Conservation (phyloP, 257 asterid species). For the Solanum piurae region DNA sequence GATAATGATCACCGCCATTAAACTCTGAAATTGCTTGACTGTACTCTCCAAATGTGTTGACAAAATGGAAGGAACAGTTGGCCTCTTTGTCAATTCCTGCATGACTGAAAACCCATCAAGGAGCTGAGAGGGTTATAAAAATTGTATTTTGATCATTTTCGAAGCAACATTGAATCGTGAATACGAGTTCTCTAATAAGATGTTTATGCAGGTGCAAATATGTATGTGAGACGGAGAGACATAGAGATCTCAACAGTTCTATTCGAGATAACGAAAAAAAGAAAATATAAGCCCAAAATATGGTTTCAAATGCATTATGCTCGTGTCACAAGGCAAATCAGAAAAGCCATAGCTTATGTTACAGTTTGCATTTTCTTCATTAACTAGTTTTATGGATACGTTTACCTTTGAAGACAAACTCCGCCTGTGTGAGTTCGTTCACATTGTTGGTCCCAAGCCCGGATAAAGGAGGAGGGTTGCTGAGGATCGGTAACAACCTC, state of each 20-base stretch:
- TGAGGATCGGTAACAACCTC: neutral
- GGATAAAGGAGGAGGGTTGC: neutral
- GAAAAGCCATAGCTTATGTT: neutral
- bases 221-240: neutral
- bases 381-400: neutral
- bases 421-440: neutral
- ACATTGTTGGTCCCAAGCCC: neutral
- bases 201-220: neutral
- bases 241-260: too few relatives aligned
- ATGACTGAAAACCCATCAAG: constrained; percentile 12
- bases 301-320: neutral
- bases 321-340: neutral
- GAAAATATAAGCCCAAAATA: neutral
- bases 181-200: neutral
- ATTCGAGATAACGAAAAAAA: neutral
- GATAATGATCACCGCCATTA: constrained; percentile 37
- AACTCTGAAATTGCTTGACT: constrained; percentile 37
- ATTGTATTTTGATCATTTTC: neutral
- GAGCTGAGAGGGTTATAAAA: neutral
- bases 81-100: constrained; percentile 42
- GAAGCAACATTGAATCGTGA: neutral
- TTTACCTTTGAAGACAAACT: neutral
- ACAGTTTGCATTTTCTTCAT: neutral
- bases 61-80: constrained; percentile 9
- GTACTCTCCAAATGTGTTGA: constrained; percentile 21